Base-by-base conservation (phyloP, 2,329 filamentous ascomycete genomes). In the Tolypocladium ovalisporum region DNA sequence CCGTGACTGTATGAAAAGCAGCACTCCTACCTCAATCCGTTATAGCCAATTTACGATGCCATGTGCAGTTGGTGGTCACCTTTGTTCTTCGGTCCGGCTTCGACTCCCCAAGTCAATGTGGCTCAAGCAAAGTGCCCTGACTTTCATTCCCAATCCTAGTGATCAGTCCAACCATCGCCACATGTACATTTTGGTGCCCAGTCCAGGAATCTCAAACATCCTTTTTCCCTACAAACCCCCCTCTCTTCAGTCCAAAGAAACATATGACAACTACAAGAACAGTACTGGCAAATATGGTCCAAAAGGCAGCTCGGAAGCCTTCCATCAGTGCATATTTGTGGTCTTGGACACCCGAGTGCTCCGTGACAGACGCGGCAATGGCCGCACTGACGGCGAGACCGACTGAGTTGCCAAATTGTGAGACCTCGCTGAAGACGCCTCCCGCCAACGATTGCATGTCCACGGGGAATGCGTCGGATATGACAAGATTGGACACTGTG, bases 351-450 rank as follows among this genome's bases (percentile, higher is more conserved):
- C 59, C 59, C 1, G 70, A 71, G 22, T 75, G 68, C 29, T 75
- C 70, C 1, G 75, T 78, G 1, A 79, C 74, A 3, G 71, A 72
- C 0, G 72, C 68, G 1, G 76, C 71, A 36, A 83, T 76, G 0
- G 79, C 75, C 12, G 77, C 76, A 10, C 77, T 76, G 2, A 79
- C 66, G 9, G 79, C 79, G 3, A 84, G 64, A 0, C 79, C 80
- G 1, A 84, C 70, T 0, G 76, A 75, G 22, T 74, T 80, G 0
- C 82, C 83, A 57, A 86, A 79, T 57, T 85, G 81, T 0, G 75
- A 74, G 1, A 81, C 73, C 2, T 79, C 82, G 55, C 81, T 84
- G 67, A 85, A 85, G 0, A 85, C 79, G 0, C 78, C 82, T 0
- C 82, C 82, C 0, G 81, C 83, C 0, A 86, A 71, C 0, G 78